Conservation (phyloP, 2,329 filamentous ascomycete genomes). For the Biscogniauxia sp. region DNA sequence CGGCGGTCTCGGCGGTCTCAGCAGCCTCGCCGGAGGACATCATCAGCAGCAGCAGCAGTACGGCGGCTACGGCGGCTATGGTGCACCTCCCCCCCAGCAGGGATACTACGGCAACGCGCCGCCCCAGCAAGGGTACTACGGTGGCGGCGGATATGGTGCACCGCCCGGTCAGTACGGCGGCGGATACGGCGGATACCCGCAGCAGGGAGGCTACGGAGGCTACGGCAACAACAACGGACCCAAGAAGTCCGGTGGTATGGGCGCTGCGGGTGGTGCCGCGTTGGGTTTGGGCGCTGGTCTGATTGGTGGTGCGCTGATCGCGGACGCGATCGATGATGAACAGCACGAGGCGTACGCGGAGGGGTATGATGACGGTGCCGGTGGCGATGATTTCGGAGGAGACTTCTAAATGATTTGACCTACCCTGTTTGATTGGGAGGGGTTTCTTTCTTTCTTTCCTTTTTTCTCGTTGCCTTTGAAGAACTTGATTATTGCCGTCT, state of each 20-base stretch:
- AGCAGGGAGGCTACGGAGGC: constrained; percentile 35
- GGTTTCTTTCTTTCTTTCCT: neutral
- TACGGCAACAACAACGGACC: constrained; percentile 32
- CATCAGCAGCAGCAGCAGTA: constrained; percentile 33
- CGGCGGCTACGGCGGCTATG: constrained; percentile 33
- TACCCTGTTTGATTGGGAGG: neutral
- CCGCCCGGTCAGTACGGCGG: constrained; percentile 5
- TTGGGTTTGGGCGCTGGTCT: constrained; percentile 79
- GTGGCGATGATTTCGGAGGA: constrained; percentile 34
- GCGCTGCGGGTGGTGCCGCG: constrained; percentile 70
- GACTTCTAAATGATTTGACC: constrained; percentile 36
- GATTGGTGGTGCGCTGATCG: constrained; percentile 72
- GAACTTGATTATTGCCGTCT: too few relatives aligned
- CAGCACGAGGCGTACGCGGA: constrained; percentile 58
- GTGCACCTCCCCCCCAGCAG: constrained; percentile 32
- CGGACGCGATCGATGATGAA: constrained; percentile 62
- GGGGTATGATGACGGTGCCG: constrained; percentile 44
- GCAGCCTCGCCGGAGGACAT: constrained; percentile 26
- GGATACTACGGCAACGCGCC: constrained; percentile 33
- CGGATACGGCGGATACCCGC: constrained; percentile 30
- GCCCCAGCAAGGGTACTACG: constrained; percentile 35
- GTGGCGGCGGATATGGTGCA: constrained; percentile 26
- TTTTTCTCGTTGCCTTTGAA: neutral
- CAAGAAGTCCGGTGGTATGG: constrained; percentile 55
- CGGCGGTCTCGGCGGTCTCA: constrained; percentile 21